Percentiles rank a stretch among this genome's conserved stretches.
These are phyloP conservation scores for Globisporangium cylindrosporum DNA, from an alignment of 352 stramenopile genomes.

Conservation along the genomic window DNA sequence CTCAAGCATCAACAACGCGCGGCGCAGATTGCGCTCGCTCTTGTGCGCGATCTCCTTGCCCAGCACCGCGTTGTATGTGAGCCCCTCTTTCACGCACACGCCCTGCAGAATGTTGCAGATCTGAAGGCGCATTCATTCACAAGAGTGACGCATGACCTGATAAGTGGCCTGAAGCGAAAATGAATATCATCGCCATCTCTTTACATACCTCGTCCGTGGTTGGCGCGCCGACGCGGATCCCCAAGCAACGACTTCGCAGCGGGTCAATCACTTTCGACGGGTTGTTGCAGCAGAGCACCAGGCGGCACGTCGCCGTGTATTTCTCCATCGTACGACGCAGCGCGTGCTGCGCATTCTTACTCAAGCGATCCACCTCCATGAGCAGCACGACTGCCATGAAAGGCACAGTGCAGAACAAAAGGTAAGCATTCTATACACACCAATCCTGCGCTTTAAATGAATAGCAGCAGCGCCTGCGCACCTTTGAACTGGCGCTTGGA, in stretches of 20 bases:
- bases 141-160: neutral
- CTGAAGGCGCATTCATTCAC: conserved; percentile 25
- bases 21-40: conserved; percentile 94
- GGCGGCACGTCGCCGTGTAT: conserved; percentile 91
- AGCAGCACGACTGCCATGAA: conserved; percentile 90
- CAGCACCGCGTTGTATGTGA: conserved; percentile 87
- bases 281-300: conserved; percentile 98
- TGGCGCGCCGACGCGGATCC: conserved; percentile 93
- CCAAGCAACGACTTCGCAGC: conserved; percentile 94
- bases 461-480: conserved; percentile 4
- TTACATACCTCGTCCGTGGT: conserved; percentile 81
- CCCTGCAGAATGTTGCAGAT: conserved; percentile 89
- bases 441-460: neutral
- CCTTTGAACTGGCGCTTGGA: conserved; percentile 74
- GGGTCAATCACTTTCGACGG: conserved; percentile 97
- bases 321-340: conserved; percentile 98
- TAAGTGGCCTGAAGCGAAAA: neutral
- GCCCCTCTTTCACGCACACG: conserved; percentile 90
- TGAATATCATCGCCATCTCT: neutral
- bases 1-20: conserved; percentile 97
- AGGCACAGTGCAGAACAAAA: conserved; percentile 1
- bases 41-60: conserved; percentile 90
- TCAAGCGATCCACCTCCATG: conserved; percentile 97
- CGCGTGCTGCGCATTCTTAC: conserved; percentile 96
- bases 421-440: conserved; percentile 17